Evolutionary conservation across 345 rosid genomes (phyloP).

Genomic region (Eutrema japonicum): DNA sequence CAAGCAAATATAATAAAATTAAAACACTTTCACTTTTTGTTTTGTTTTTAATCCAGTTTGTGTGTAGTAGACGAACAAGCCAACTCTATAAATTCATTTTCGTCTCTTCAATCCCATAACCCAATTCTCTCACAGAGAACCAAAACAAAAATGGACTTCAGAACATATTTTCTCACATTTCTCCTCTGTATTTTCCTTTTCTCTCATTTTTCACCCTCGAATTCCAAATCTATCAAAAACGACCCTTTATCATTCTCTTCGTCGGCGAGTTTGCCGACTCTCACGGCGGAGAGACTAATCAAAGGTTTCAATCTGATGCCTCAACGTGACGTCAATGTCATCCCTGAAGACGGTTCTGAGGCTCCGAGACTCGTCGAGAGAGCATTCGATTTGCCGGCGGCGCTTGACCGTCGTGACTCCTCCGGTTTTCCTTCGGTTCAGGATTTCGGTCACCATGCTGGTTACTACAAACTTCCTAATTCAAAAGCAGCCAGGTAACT

Average conservation of each 20-base stretch:
- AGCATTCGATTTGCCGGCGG: constrained; percentile 51
- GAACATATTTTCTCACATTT: constrained; percentile 33
- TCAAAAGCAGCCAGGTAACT: constrained; percentile 75
- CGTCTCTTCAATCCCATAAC: constrained; percentile 25
- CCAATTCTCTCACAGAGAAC: background rate
- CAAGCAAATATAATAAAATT: background rate
- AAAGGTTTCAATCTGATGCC: constrained; percentile 66
- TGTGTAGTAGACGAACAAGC: constrained; percentile 14
- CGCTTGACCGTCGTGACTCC: constrained; percentile 44
- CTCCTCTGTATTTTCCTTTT: constrained; percentile 34
- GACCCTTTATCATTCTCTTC: constrained; percentile 39
- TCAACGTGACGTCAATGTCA: constrained; percentile 40
- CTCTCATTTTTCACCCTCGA: constrained; percentile 23
- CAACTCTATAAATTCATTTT: constrained; percentile 35
- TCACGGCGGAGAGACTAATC: constrained; percentile 57
- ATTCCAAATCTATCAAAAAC: constrained; percentile 22
- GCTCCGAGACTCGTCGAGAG: constrained; percentile 50
- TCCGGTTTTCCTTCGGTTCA: constrained; percentile 54
- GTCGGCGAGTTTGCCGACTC: constrained; percentile 35
- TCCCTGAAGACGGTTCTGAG: constrained; percentile 18
- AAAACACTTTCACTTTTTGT: background rate
- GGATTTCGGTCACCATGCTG: constrained; percentile 85
- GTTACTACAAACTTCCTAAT: constrained; percentile 77
- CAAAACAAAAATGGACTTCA: constrained; percentile 27
- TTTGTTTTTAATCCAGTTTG: background rate